Conservation (phyloP, 1,284 basidiomycete species). For the Somion occarium region DNA sequence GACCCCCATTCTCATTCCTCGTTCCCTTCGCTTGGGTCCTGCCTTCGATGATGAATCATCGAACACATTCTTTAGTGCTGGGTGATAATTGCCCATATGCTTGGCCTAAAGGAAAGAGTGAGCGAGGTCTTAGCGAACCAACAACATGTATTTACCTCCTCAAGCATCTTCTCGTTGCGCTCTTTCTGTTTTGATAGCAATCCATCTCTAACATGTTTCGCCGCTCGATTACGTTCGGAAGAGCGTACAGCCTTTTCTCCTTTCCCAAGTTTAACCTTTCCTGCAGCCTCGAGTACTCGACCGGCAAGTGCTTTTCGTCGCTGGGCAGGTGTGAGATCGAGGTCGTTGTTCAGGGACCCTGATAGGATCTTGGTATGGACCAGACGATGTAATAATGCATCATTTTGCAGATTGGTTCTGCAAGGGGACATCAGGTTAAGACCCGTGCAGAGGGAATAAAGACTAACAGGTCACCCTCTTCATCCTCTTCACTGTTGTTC, state of each 20-base stretch:
- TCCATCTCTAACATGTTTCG: constrained; percentile 67
- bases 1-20: constrained; percentile 72
- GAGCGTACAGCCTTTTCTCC: constrained; percentile 58
- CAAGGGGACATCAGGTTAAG: no score
- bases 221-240: constrained; percentile 60
- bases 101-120: constrained; percentile 50
- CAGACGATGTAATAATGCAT: constrained; percentile 67
- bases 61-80: constrained; percentile 63
- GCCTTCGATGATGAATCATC: constrained; percentile 34
- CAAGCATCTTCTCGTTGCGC: constrained; percentile 46
- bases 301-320: constrained; percentile 68
- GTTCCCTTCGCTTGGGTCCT: constrained; percentile 43
- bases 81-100: constrained; percentile 76
- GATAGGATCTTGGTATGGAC: constrained; percentile 75
- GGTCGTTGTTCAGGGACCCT: constrained; percentile 57
- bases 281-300: constrained; percentile 65
- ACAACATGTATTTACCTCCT: constrained; percentile 47
- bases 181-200: constrained; percentile 56
- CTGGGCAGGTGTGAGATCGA: constrained; percentile 59
- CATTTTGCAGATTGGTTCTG: constrained; percentile 71
- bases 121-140: constrained; percentile 7
- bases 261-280: constrained; percentile 61
- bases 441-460: constrained; percentile 10
- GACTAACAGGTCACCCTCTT: constrained; percentile 46
- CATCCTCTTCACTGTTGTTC: constrained; percentile 25